Evolutionary conservation across 768 basidiomycete genomes (phyloP), one percentile per base, ranked within the genome.

Genomic region (Tephrocybe sp.): DNA sequence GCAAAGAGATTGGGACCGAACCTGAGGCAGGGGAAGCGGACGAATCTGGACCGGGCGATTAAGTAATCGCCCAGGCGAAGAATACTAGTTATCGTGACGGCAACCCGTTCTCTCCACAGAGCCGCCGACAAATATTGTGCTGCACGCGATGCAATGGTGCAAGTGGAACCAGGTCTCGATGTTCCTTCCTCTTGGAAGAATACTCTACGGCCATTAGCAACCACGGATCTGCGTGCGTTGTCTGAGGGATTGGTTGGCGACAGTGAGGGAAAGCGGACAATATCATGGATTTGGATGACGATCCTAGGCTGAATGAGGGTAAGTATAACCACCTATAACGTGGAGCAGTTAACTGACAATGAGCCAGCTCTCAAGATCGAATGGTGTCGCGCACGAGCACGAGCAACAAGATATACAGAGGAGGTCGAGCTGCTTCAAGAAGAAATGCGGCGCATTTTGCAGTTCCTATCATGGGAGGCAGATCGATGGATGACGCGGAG

Each of bases 371-470:
- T 58, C 13, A 39, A 56, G 9, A 53, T 65, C 21, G 60, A 63
- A 25, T 65, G 62, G 60, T 55, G 56, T 15, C 58, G 57, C 38
- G 18, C 59, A 0, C 53, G 54, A 9, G 62, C 64, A 1, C 52
- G 57, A 9, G 47, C 53, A 3, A 31, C 48, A 36, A 47, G 57
- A 3, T 65, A 60, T 62, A 18, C 22, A 1, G 62, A 65, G 27
- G 64, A 65, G 44, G 42, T 59, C 5, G 41, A 53, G 16, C 53
- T 63, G 1, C 40, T 63, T 15, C 47, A 57, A 31, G 60, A 28
- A 19, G 66, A 67, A 53, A 66, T 66, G 64, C 34, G 57, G 1
- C 55, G 62, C 1, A 49, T 59, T 3, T 7, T 51, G 7, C 44
- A 21, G 16, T 68, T 54, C 41, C 50, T 62, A 4, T 22, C 13